These are phyloP conservation scores for Leptodontidium sp. DNA, from an alignment of 2,329 filamentous ascomycete genomes.

Conservation along the genomic window DNA sequence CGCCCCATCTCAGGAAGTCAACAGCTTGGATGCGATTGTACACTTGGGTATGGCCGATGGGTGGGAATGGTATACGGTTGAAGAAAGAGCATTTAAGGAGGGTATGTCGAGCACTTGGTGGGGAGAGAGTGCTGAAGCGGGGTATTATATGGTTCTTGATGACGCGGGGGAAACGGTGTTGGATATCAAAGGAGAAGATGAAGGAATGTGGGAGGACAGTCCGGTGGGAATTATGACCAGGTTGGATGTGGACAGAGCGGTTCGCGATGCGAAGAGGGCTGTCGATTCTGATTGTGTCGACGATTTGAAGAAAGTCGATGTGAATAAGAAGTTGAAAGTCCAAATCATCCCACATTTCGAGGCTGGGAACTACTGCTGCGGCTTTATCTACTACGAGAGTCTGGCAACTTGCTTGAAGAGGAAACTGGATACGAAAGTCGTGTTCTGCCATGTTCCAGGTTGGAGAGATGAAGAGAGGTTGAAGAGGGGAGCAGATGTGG, in stretches of 20 bases:
- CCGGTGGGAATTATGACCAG: not conserved
- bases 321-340: not conserved
- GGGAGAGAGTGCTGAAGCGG: not conserved
- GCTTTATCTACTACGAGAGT: constrained; percentile 13
- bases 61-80: constrained; percentile 2
- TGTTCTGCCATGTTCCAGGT: constrained; percentile 2
- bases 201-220: not conserved
- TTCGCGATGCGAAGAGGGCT: constrained; percentile 4
- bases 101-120: constrained; percentile 15
- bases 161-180: constrained; percentile 5
- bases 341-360: constrained; percentile 8
- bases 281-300: not conserved
- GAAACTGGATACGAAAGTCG: constrained; percentile 12
- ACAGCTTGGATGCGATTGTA: not conserved
- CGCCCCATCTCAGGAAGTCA: not conserved
- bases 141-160: constrained; percentile 7
- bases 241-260: not conserved
- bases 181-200: constrained; percentile 11
- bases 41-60: constrained; percentile 11
- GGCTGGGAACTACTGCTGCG: constrained; percentile 6
- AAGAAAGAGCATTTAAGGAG: constrained; percentile 2
- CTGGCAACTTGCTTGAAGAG: constrained; percentile 11
- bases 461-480: constrained; percentile 8
- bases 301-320: not conserved
- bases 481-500: not conserved